A percentile compares a stretch with the other conserved stretches of the same genome.
phyloP scores from a whole-genome alignment of 129 eudicot genomes.

The Ambrosia artemisiifolia region DNA sequence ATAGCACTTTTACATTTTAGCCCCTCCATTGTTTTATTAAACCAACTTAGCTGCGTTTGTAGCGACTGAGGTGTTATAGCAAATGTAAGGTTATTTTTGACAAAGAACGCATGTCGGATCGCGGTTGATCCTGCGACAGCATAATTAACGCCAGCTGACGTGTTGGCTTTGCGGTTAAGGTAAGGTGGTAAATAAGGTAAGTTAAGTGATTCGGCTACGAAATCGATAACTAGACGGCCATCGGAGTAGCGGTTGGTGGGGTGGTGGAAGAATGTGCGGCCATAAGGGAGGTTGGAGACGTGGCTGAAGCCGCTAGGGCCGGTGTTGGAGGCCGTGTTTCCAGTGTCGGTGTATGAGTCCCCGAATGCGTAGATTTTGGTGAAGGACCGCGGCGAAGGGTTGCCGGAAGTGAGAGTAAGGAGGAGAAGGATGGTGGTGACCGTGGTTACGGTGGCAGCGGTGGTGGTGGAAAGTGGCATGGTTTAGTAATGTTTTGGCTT shows the following conservation, averaged over 20 bases:
- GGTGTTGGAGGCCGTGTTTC: slow-evolving; percentile 61
- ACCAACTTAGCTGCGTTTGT: slow-evolving; percentile 69
- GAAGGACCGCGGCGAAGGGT: slow-evolving; percentile 33
- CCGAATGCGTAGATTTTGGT: slow-evolving; percentile 70
- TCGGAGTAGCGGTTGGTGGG: slow-evolving; percentile 86
- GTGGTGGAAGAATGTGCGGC: slow-evolving; percentile 75
- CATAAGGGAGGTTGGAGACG: slow-evolving; percentile 78
- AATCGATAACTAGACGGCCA: slow-evolving; percentile 78
- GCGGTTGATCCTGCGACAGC: slow-evolving; percentile 92
- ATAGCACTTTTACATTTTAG: slow-evolving; percentile 35
- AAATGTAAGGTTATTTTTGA: slow-evolving; percentile 50
- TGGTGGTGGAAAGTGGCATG: slow-evolving; percentile 23
- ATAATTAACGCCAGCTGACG: slow-evolving; percentile 50
- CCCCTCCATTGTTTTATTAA: slow-evolving; percentile 36
- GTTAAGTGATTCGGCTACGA: slow-evolving; percentile 47
- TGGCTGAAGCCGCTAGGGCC: slow-evolving; percentile 53
- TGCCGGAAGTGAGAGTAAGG: neutral
- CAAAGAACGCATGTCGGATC: slow-evolving; percentile 51
- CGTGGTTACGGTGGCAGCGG: slow-evolving; percentile 15
- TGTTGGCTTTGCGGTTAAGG: slow-evolving; percentile 29
- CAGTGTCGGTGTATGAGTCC: slow-evolving; percentile 89
- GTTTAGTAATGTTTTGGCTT: neutral
- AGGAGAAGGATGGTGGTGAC: slow-evolving; percentile 14
- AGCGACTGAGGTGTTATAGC: slow-evolving; percentile 58
- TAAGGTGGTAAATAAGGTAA: slow-evolving; percentile 73